Percentiles rank a stretch among this genome's conserved stretches.
phyloP scores from a whole-genome alignment of 352 stramenopile species.

The Globisporangium recalcitrans region DNA sequence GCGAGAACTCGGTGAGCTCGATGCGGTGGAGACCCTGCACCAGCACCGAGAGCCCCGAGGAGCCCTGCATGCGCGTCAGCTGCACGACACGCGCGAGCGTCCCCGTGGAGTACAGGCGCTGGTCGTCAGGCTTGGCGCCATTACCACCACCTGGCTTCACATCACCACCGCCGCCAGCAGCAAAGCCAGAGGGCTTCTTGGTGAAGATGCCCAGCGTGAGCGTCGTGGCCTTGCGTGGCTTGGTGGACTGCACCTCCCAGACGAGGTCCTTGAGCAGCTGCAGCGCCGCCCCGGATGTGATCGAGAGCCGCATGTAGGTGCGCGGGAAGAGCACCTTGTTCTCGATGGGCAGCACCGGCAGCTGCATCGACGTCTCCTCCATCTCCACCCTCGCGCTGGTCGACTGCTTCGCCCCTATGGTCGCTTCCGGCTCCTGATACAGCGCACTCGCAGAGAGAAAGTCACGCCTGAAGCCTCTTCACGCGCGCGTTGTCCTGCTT shows the following conservation, averaged over 20 bases:
- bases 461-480: too few relatives aligned
- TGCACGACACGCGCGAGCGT: slow-evolving; percentile 72
- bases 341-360: slow-evolving; percentile 65
- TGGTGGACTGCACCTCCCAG: slow-evolving; percentile 61
- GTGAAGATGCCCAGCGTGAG: slow-evolving; percentile 67
- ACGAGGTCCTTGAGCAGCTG: slow-evolving; percentile 77
- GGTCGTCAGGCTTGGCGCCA: slow-evolving; percentile 7
- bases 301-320: slow-evolving; percentile 67
- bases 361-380: slow-evolving; percentile 27
- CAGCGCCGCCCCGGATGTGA: slow-evolving; percentile 53
- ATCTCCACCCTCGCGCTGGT: slow-evolving; percentile 15
- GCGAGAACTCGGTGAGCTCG: slow-evolving; percentile 34
- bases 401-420: slow-evolving; percentile 20
- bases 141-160: slow-evolving; percentile 9
- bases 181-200: slow-evolving; percentile 15
- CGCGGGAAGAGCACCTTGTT: slow-evolving; percentile 71
- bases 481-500: too few relatives aligned
- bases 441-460: too few relatives aligned
- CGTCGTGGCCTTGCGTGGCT: slow-evolving; percentile 34
- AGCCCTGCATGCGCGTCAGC: slow-evolving; percentile 56
- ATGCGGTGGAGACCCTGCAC: slow-evolving; percentile 59
- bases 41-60: slow-evolving; percentile 57
- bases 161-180: slow-evolving; percentile 4
- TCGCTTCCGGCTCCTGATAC: slow-evolving; percentile 1
- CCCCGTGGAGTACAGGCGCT: slow-evolving; percentile 48